Evolutionary conservation across 768 basidiomycete species (phyloP), one percentile per base, ranked within the genome.

Genomic region (Mrakia blollopis): DNA sequence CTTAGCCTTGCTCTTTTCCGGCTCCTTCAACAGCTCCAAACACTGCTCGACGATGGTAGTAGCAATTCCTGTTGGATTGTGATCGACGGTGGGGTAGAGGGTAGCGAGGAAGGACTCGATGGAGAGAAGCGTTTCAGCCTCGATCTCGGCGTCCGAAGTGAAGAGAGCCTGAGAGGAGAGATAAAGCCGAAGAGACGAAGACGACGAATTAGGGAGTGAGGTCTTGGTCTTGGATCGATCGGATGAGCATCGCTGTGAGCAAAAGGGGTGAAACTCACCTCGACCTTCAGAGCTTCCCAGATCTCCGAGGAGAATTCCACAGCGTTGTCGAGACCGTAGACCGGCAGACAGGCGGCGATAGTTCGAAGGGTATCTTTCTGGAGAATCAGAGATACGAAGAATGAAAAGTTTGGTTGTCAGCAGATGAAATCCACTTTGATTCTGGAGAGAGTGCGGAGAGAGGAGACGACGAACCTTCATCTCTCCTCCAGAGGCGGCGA

Each of bases 241-340:
- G 5, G 44, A 44, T 4, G 41, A 5, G 8, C 14, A 47, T n/a
- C 16, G 28, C 0, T 11, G 32, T 16, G 18, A 61, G 18, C 3
- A 54, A 39, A 18, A n/a, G 30, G 32, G 3, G 11, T 16, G 10
- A 28, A 44, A 50, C 80, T 74, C 76, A 92, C 95, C 87, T 98
- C 97, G 35, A 98, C 86, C 82, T 93, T 96, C 47, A 98, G 83
- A 0, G 90, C 87, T 82, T 91, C 94, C 93, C 94, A 97, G n/a
- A 98, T 83, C 79, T 93, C 90, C 5, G 86, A 86, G 1, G 91
- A 91, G 75, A 88, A 87, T 14, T 87, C 87, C 21, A 87, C 86
- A 3, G 89, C 89, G 5, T 89, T 84, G 2, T 84, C 83, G 0
- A 88, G 80, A 2, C 95, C 97, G 82, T 96, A 98, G 0, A 92